These are phyloP conservation scores for Casuarina equisetifolia DNA, from an alignment of 306 rosid species.

Conservation along the genomic window DNA sequence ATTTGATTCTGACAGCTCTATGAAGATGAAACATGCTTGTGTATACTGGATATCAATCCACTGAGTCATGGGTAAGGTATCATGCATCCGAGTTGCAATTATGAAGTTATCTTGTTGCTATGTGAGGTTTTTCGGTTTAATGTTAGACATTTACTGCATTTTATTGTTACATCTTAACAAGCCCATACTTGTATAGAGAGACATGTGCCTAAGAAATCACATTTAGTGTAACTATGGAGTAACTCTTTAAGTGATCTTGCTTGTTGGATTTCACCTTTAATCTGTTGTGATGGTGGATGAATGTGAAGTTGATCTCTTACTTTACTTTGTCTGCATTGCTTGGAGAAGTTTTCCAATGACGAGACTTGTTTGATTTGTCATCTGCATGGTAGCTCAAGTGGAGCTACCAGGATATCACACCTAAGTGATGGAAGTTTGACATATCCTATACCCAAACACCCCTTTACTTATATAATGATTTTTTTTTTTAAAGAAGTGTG, in stretches of 20 bases:
- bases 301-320: background rate
- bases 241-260: background rate
- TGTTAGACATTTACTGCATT: constrained; percentile 9
- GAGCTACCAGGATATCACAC: no score
- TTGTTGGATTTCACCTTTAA: background rate
- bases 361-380: background rate
- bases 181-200: constrained; percentile 4
- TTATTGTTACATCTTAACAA: background rate
- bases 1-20: constrained; percentile 60
- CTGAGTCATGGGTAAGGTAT: constrained; percentile 97
- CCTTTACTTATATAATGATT: no score
- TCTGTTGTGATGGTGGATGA: background rate
- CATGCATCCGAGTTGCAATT: constrained; percentile 34
- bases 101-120: constrained; percentile 16
- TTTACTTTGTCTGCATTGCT: no score
- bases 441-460: no score
- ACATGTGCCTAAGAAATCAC: background rate
- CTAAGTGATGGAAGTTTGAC: no score
- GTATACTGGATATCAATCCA: constrained; percentile 85
- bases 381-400: no score
- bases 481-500: no score
- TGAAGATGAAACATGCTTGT: constrained; percentile 82
- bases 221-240: background rate
- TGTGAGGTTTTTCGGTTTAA: constrained; percentile 12
- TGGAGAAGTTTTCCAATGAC: background rate